Evolutionary conservation across 2,329 filamentous ascomycete genomes (phyloP).

Genomic region (Penicillium italicum): DNA sequence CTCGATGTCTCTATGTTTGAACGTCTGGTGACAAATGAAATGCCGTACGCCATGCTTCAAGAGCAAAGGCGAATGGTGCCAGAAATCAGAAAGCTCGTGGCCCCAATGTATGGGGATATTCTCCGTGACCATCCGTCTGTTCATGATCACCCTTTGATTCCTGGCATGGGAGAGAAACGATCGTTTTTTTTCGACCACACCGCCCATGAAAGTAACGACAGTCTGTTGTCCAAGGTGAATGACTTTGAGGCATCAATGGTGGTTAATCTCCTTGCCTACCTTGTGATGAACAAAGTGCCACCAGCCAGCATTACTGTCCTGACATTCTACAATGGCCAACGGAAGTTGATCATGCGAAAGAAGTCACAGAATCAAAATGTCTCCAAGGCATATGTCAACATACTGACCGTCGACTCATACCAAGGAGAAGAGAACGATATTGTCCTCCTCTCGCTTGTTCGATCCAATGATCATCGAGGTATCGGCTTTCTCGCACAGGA

Average conservation of each 20-base stretch:
- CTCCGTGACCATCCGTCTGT: conserved; percentile 59
- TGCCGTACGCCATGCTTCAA: conserved; percentile 62
- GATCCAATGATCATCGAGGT: conserved; percentile 55
- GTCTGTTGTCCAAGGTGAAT: conserved; percentile 66
- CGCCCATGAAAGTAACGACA: conserved; percentile 63
- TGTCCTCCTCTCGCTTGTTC: conserved; percentile 73
- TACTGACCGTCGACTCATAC: conserved; percentile 82
- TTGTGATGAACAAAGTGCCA: conserved; percentile 63
- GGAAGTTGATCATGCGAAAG: conserved; percentile 57
- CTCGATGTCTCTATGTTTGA: conserved; percentile 77
- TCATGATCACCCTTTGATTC: conserved; percentile 50
- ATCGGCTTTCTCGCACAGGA: conserved; percentile 72
- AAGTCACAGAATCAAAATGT: conserved; percentile 32
- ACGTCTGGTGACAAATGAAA: conserved; percentile 62
- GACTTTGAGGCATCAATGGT: conserved; percentile 72
- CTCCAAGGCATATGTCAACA: conserved; percentile 51
- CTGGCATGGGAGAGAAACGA: conserved; percentile 60
- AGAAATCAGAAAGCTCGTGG: conserved; percentile 59
- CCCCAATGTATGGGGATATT: conserved; percentile 57
- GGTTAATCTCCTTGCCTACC: conserved; percentile 66
- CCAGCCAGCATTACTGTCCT: conserved; percentile 68
- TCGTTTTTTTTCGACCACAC: conserved; percentile 62
- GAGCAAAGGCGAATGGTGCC: conserved; percentile 72
- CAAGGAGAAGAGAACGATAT: conserved; percentile 90
- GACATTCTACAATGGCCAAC: conserved; percentile 85